A percentile compares a stretch with the other conserved stretches of the same genome.
phyloP scores from a whole-genome alignment of 495 filamentous ascomycete species.

The Neohortaea acidophila region DNA sequence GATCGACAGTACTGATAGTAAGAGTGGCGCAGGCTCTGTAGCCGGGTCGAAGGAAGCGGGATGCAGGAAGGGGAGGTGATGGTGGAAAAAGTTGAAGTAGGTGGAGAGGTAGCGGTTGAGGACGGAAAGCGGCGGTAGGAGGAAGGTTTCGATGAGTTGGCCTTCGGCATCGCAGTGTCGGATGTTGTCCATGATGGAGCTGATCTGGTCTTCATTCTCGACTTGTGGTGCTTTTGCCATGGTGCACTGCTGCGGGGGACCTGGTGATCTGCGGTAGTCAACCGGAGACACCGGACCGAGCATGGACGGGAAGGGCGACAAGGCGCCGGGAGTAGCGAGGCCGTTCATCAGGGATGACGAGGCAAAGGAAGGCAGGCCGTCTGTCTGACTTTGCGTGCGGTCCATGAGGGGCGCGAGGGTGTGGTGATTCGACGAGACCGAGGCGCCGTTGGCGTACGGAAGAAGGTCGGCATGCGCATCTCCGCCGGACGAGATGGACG shows the following conservation, averaged over 20 bases:
- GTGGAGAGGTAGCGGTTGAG: slow-evolving; percentile 84
- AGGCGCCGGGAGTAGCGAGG: slow-evolving; percentile 61
- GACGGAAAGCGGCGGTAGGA: slow-evolving; percentile 57
- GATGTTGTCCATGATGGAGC: slow-evolving; percentile 72
- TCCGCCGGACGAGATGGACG: slow-evolving; percentile 47
- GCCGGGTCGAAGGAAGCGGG: slow-evolving; percentile 79
- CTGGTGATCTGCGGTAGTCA: slow-evolving; percentile 52
- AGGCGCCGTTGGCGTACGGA: slow-evolving; percentile 40
- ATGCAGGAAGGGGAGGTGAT: slow-evolving; percentile 91
- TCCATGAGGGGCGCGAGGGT: slow-evolving; percentile 54
- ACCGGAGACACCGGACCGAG: slow-evolving; percentile 56
- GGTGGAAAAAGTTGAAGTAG: slow-evolving; percentile 95
- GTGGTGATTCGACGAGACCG: slow-evolving; percentile 39
- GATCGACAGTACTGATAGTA: slow-evolving; percentile 87
- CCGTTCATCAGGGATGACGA: slow-evolving; percentile 54
- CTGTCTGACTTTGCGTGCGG: slow-evolving; percentile 42
- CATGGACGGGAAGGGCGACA: slow-evolving; percentile 65
- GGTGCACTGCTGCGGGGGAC: slow-evolving; percentile 33
- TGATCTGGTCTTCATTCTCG: slow-evolving; percentile 61
- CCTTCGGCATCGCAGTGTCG: slow-evolving; percentile 60
- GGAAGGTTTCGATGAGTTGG: slow-evolving; percentile 77
- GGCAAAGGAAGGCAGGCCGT: slow-evolving; percentile 50
- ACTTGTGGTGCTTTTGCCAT: slow-evolving; percentile 33
- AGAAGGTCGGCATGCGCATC: slow-evolving; percentile 48
- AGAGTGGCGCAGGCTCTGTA: slow-evolving; percentile 57